Evolutionary conservation across 768 basidiomycete species (phyloP).

Genomic region (Hygrophorus pudorinus): DNA sequence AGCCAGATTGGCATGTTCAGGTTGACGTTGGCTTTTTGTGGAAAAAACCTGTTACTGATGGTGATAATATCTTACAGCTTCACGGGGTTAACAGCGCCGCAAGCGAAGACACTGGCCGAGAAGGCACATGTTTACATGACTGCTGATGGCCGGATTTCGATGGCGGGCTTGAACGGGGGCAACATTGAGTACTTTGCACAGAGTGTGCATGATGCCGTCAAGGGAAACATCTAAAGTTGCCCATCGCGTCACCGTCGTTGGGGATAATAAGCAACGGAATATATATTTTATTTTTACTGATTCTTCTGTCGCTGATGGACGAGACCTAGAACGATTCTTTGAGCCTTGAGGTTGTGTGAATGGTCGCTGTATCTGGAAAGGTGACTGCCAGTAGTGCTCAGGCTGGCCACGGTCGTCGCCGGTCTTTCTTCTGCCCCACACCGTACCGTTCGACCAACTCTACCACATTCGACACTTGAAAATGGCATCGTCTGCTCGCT

Average conservation of each 20-base stretch:
- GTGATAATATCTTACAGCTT: slow-evolving; percentile 39
- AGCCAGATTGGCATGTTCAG: slow-evolving; percentile 98
- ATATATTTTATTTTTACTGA: not conserved
- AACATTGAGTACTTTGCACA: slow-evolving; percentile 91
- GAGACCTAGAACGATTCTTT: slow-evolving; percentile 6
- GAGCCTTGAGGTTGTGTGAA: too few species aligned
- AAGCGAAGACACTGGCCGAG: slow-evolving; percentile 76
- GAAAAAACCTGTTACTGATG: not conserved
- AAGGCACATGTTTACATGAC: slow-evolving; percentile 93
- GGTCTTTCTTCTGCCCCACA: too few species aligned
- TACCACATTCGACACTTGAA: too few species aligned
- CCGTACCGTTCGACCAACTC: too few species aligned
- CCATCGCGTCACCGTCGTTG: slow-evolving; percentile 3
- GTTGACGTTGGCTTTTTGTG: slow-evolving; percentile 29
- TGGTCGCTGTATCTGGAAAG: too few species aligned
- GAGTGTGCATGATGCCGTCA: slow-evolving; percentile 75
- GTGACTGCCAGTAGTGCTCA: too few species aligned
- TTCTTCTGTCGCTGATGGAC: not conserved
- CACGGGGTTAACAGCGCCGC: slow-evolving; percentile 72
- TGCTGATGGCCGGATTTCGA: slow-evolving; percentile 86
- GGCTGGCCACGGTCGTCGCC: too few species aligned
- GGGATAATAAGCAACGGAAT: too few species aligned
- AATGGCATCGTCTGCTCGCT: slow-evolving; percentile 3
- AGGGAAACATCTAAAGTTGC: slow-evolving; percentile 51
- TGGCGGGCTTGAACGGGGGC: slow-evolving; percentile 78